Base-by-base conservation (phyloP, 805 yeast species). In the Ogataea paraovalis region DNA sequence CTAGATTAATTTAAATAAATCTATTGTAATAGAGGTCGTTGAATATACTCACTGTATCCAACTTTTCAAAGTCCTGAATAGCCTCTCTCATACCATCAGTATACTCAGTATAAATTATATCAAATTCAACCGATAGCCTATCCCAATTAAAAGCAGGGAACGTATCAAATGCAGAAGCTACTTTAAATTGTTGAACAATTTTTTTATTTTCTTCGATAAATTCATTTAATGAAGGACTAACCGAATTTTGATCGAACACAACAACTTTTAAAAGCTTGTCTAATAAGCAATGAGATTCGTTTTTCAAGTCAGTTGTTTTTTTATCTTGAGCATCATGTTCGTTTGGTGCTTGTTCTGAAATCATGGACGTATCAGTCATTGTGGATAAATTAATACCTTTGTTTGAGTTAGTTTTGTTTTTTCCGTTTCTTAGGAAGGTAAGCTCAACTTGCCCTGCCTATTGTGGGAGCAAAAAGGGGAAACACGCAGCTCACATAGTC, bases 111-210 rank as follows among this genome's bases (percentile, higher is more conserved):
- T 59, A 57, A 20, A 62, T 53, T 14, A 36, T 27, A 30, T 57
- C 60, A 47, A 59, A 62, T 1, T 58, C 55, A 10, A 33, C 34
- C 0, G 61, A 51, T 8, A 64, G 36, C 14, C 44, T 40, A 2
- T 54, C 57, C 68, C 65, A 63, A 34, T 64, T 44, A 19, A 55
- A 61, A 5, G 50, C 27, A 8, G 62, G 56, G 2, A 63, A 41
- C 19, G 33, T 33, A 30, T 50, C 52, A 13, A 49, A 33, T 3
- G 43, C 39, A 13, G 50, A 51, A 40, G 44, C 39, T 16, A 37
- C 37, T 18, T 38, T 28, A 19, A 33, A 18, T 9, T 33, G 18
- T 9, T 3, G n/a, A 13, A 39, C 39, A 14, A 28, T 48, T 3
- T 12, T 27, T n/a, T 18, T 18, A 37, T 47, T 52, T 19, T 39